These are phyloP conservation scores for Sugiyamaella marilandica DNA, from an alignment of 805 yeast genomes.

Conservation along the genomic window DNA sequence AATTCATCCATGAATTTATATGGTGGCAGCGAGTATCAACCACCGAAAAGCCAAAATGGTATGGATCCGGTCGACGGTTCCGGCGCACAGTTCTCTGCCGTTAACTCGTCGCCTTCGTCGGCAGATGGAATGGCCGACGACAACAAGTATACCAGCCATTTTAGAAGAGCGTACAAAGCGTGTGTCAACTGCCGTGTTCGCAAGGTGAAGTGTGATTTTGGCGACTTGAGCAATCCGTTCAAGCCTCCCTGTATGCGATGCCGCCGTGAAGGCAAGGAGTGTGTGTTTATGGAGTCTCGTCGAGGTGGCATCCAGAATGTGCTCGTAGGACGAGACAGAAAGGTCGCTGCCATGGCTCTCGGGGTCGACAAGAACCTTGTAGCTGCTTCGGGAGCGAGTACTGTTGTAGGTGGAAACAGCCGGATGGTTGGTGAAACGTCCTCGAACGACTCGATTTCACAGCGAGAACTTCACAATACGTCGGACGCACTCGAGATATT, in stretches of 20 bases:
- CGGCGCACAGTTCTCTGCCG: background rate
- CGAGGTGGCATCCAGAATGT: conserved; percentile 48
- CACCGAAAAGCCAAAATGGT: background rate
- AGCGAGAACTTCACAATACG: conserved; percentile 33
- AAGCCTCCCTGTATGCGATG: conserved; percentile 86
- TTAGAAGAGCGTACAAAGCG: conserved; percentile 64
- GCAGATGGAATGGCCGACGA: too few relatives aligned
- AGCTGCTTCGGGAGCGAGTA: background rate
- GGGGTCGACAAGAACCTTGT: conserved; percentile 2
- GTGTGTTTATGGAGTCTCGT: conserved; percentile 61
- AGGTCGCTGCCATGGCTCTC: conserved; percentile 31
- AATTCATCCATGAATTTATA: background rate
- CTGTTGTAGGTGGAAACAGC: background rate
- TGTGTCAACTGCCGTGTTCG: conserved; percentile 81
- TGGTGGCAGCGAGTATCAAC: background rate
- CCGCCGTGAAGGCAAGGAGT: conserved; percentile 72
- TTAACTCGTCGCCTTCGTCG: background rate
- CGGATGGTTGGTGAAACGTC: background rate
- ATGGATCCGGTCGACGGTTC: background rate
- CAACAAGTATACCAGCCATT: background rate
- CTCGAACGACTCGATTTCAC: conserved; percentile 12
- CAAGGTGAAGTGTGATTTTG: conserved; percentile 83
- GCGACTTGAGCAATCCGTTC: conserved; percentile 63
- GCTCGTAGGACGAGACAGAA: conserved; percentile 42
- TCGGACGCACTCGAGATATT: conserved; percentile 37